Evolutionary conservation across 2,329 filamentous ascomycete genomes (phyloP), one percentile per base, ranked within the genome.

Genomic region (Atkinsonella texensis): DNA sequence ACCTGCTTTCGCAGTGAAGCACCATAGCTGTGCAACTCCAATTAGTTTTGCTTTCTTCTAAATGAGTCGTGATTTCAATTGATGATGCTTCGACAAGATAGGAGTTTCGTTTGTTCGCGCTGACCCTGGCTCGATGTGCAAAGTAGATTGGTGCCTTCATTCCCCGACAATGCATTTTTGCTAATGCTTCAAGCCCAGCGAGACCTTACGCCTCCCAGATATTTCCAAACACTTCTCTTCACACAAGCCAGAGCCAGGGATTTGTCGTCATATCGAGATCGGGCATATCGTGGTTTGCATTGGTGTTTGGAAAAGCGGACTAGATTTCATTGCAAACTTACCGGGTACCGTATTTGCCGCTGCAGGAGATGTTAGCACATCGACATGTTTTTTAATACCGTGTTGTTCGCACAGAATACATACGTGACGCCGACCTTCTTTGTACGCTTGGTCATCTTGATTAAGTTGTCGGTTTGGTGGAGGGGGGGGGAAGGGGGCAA

Each of bases 351-450:
- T 95, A 96, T 84, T 95, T 94, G 78, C 90, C 68, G 68, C 68
- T 70, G 63, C 31, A 52, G 28, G 53, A 18, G 48, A 44, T 46
- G 60, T 70, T 66, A 69, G 62, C 62, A 63, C 48, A 47, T 55
- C 44, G 43, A 9, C 2, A 46, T 11, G 20, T 47, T 41, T 48
- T 54, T 23, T 23, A 51, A 51, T 49, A 52, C 44, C 7, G 31
- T 47, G 17, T 55, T 49, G 32, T 18, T 23, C n/a, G 11, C 10
- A 17, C 4, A 28, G 2, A 35, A 59, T 65, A 71, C 69, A 56
- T 67, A 71, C 69, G 91, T 96, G 74, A 96, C 90, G 74, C 89
- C 89, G 84, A 95, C 89, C 87, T 95, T 94, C 86, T 73, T 94
- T 63, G 89, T 94, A 80, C 89, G 84, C 83, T 93, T 91, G 74